These are phyloP conservation scores for Nemania sp. DNA, from an alignment of 2,329 filamentous ascomycete species.

Conservation along the genomic window DNA sequence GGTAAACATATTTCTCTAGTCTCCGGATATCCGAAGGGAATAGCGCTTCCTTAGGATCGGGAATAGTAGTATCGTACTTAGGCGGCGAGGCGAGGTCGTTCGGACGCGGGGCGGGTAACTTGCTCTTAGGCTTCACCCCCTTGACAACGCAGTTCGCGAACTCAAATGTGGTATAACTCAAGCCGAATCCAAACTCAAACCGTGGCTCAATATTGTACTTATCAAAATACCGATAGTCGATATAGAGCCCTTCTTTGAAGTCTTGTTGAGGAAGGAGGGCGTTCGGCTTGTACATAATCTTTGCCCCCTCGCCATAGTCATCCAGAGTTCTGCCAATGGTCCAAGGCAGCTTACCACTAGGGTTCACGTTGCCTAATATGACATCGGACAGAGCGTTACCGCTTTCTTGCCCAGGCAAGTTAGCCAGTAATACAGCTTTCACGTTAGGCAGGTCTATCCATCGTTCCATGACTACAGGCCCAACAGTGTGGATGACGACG, in stretches of 20 bases:
- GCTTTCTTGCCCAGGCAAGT: conserved; percentile 87
- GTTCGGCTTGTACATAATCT: conserved; percentile 77
- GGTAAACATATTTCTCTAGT: conserved; percentile 78
- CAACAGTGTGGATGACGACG: conserved; percentile 89
- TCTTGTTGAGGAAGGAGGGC: conserved; percentile 81
- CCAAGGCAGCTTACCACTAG: conserved; percentile 87
- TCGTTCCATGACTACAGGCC: conserved; percentile 81
- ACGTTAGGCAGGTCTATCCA: conserved; percentile 84
- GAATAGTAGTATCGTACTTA: conserved; percentile 65
- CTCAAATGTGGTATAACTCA: conserved; percentile 82
- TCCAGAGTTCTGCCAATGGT: conserved; percentile 80
- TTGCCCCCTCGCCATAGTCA: conserved; percentile 80
- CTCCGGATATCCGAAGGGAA: conserved; percentile 71
- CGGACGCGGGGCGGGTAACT: conserved; percentile 54
- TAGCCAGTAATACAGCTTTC: conserved; percentile 84
- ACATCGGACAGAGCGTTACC: conserved; percentile 85
- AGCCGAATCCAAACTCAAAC: conserved; percentile 87
- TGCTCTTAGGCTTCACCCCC: conserved; percentile 60
- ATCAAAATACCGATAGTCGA: conserved; percentile 93
- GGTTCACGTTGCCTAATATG: conserved; percentile 81
- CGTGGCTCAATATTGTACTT: conserved; percentile 78
- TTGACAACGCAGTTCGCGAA: conserved; percentile 66
- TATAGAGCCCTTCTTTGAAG: conserved; percentile 84
- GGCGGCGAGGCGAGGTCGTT: conserved; percentile 63
- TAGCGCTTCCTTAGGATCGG: conserved; percentile 66